phyloP scores from a whole-genome alignment of 345 rosid species.

The Aurinia saxatilis region DNA sequence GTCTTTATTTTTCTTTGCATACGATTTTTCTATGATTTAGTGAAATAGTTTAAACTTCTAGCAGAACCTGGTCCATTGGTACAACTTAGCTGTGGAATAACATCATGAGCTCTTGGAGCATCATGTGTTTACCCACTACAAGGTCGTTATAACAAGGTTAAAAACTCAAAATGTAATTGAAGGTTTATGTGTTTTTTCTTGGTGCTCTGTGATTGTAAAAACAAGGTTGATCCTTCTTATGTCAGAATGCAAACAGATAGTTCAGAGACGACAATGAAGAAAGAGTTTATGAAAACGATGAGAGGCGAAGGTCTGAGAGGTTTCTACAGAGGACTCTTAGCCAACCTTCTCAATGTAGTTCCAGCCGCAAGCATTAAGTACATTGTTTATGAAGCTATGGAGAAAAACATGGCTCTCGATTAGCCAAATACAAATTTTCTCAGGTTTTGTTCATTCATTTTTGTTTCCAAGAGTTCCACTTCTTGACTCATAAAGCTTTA shows the following conservation, averaged over 20 bases:
- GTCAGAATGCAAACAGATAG: slow-evolving; percentile 91
- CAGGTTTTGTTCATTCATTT: slow-evolving; percentile 4
- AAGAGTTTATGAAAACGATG: slow-evolving; percentile 80
- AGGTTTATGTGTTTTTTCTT: not conserved
- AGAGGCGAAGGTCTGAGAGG: slow-evolving; percentile 75
- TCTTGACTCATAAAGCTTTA: slow-evolving; percentile 11
- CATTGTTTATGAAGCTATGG: too few species aligned
- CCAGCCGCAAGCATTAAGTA: slow-evolving; percentile 55
- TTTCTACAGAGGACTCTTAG: slow-evolving; percentile 92
- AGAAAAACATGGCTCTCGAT: slow-evolving; percentile 65
- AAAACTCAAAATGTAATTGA: not conserved
- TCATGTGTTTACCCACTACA: slow-evolving; percentile 95
- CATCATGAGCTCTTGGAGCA: slow-evolving; percentile 91
- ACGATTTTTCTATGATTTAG: not conserved
- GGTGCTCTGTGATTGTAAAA: not conserved
- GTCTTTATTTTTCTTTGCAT: not conserved
- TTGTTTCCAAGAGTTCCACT: slow-evolving; percentile 2
- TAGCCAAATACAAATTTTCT: too few species aligned
- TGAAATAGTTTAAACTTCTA: slow-evolving; percentile 1
- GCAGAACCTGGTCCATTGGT: slow-evolving; percentile 85
- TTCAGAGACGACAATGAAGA: slow-evolving; percentile 55
- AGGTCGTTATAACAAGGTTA: slow-evolving; percentile 90
- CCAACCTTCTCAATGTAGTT: slow-evolving; percentile 80
- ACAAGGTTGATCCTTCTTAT: slow-evolving; percentile 5
- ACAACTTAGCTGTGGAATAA: slow-evolving; percentile 87